Evolutionary conservation across 225 moss, liverwort and hornwort genomes (phyloP).

Genomic region (Pseudisothecium myosuroides): DNA sequence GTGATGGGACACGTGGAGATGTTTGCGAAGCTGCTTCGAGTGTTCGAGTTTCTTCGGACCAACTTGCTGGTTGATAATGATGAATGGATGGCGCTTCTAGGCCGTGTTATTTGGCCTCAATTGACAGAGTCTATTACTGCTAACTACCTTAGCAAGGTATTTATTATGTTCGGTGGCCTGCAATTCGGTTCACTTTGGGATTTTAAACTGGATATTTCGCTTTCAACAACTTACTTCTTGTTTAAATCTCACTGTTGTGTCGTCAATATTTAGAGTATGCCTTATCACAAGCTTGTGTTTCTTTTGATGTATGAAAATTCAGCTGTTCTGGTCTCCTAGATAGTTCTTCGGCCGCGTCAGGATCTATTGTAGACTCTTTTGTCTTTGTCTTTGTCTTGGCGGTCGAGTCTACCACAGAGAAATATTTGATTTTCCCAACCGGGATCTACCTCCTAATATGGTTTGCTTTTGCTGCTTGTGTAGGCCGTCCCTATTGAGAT

Average conservation of each 20-base stretch:
- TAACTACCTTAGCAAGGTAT: constrained; percentile 66
- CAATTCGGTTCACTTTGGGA: not conserved
- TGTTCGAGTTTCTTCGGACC: constrained; percentile 54
- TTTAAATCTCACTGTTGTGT: not conserved
- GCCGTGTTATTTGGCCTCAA: constrained; percentile 81
- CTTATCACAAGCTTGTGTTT: not conserved
- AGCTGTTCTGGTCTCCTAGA: not conserved
- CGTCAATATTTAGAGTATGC: not conserved
- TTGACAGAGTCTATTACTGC: constrained; percentile 65
- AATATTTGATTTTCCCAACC: not conserved
- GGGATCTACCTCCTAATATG: not conserved
- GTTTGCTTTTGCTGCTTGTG: not conserved
- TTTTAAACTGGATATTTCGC: not conserved
- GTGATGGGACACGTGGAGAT: constrained; percentile 30
- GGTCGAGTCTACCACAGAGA: not conserved
- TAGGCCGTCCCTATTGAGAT: constrained; percentile 84
- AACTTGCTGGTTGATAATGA: constrained; percentile 52
- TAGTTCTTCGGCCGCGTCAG: not conserved
- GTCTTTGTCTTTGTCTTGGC: not conserved
- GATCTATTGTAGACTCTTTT: not conserved
- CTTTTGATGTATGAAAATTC: not conserved
- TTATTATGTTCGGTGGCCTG: not conserved
- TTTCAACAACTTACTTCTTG: not conserved
- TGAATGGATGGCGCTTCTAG: constrained; percentile 65
- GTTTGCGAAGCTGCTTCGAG: constrained; percentile 58